Percentiles rank a stretch among this genome's conserved stretches.
Conservation (phyloP, 768 basidiomycete genomes). For the Cantharellus cinnabarinus region DNA sequence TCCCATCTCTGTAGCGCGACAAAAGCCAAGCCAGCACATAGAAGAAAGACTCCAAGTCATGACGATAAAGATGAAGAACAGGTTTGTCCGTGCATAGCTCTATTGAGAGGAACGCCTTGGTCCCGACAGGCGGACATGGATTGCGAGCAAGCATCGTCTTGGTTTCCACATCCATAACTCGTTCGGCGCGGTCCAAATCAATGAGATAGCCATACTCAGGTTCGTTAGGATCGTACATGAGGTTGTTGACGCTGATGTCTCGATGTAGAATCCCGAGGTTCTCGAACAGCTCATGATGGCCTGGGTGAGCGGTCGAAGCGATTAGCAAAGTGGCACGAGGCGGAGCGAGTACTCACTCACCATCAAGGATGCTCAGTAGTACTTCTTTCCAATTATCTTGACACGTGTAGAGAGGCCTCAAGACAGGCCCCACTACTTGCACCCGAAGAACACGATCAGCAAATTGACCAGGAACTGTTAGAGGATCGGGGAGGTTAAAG, state of each 20-base stretch:
- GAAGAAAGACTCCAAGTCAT: background rate
- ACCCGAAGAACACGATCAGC: background rate
- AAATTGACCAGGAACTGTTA: background rate
- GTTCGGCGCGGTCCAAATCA: no score
- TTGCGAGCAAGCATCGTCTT: background rate
- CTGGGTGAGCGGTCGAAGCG: background rate
- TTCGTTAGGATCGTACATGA: background rate
- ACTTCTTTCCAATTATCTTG: background rate
- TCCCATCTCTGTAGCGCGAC: background rate
- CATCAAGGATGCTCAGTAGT: background rate
- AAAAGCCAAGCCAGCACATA: background rate
- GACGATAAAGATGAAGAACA: background rate
- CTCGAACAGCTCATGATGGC: background rate
- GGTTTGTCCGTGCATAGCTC: background rate
- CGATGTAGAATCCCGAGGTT: background rate
- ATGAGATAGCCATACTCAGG: no score
- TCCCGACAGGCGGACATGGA: background rate
- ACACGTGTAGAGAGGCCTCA: background rate
- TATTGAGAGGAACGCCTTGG: background rate
- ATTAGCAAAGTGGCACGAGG: background rate
- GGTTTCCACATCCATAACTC: background rate
- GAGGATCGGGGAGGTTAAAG: background rate
- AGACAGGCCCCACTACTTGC: background rate
- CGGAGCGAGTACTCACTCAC: background rate
- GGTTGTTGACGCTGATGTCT: background rate